Base-by-base conservation (phyloP, 1,284 basidiomycete species). In the Phenoliferia sp. region DNA sequence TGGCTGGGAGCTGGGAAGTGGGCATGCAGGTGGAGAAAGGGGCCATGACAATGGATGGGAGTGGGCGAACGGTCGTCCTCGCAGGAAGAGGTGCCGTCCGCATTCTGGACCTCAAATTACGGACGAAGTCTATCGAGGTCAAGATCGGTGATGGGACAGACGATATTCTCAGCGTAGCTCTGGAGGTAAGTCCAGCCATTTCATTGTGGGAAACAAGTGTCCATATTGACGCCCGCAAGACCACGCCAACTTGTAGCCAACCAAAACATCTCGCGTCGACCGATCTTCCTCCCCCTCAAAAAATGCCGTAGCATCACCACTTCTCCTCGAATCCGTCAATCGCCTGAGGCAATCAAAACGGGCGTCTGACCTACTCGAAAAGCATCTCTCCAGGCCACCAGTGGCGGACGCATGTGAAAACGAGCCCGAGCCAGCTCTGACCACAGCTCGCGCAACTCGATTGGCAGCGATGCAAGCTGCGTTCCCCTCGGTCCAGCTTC, bases 291-390 rank as follows among this genome's bases (percentile, higher is more conserved):
- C 59, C 4, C 59, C 59, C 26, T 31, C 36, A 35, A 59, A 59
- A 33, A 31, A 31, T n/a, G 48, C 48, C 48, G 48, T 52, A 17
- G 59, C 59, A 9, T 59, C 59, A 4, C 33, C 59, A 19, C n/a
- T 44, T 31, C 59, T 59, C 36, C 19, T 33, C 59, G 59, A 59
- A 3, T 59, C 59, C 28, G 5, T 59, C 7, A 59, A 59, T 39
- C 59, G 35, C 35, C n/a, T 33, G 35, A 26, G 59, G 36, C 26
- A 28, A 19, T 28, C 59, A 22, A 44, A 57, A 31, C 55, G 19
- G 19, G 29, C 15, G 29, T 33, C 29, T 17, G 12, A 19, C 55
- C 7, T 16, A n/a, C 15, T 31, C 35, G 36, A 29, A 19, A 15
- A 12, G 31, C 31, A 34, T 31, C 28, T 16, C 56, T 19, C 16